phyloP scores from a whole-genome alignment of 768 basidiomycete species.

The Kwoniella heveanensis region DNA sequence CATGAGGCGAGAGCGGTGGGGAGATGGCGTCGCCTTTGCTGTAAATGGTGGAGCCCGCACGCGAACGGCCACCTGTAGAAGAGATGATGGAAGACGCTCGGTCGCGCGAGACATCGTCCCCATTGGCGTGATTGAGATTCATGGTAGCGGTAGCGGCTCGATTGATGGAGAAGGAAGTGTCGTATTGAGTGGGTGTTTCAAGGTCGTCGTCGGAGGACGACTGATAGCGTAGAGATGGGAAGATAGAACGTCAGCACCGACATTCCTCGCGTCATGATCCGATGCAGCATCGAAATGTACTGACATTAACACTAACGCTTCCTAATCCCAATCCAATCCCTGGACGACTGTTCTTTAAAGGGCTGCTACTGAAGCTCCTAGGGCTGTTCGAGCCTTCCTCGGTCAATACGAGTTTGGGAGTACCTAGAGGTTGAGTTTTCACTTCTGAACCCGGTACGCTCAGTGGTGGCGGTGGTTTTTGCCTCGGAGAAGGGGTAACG shows the following conservation, averaged over 20 bases:
- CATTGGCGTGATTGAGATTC: background rate
- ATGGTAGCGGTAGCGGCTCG: conserved; percentile 3
- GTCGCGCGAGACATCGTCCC: conserved; percentile 5
- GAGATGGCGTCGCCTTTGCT: conserved; percentile 11
- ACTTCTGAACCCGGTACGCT: conserved; percentile 13
- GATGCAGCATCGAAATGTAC: too few relatives aligned
- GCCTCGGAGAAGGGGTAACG: conserved; percentile 12
- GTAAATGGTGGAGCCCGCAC: conserved; percentile 13
- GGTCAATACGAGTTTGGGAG: conserved; percentile 43
- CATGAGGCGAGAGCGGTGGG: conserved; percentile 13
- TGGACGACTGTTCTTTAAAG: conserved; percentile 1
- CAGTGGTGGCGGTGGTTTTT: conserved; percentile 16
- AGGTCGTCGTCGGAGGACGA: conserved; percentile 10
- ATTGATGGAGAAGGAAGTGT: conserved; percentile 8
- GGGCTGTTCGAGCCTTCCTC: conserved; percentile 46
- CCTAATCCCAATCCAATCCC: background rate
- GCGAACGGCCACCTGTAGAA: conserved; percentile 17
- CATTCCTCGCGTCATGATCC: too few relatives aligned
- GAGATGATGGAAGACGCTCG: conserved; percentile 23
- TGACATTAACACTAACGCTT: background rate
- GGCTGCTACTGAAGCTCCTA: conserved; percentile 37
- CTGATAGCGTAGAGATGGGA: background rate
- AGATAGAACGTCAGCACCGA: too few relatives aligned
- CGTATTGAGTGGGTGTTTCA: conserved; percentile 19
- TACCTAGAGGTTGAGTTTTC: conserved; percentile 25